These are phyloP conservation scores for Rosellinia necatrix DNA, from an alignment of 2,329 filamentous ascomycete species.

Conservation along the genomic window DNA sequence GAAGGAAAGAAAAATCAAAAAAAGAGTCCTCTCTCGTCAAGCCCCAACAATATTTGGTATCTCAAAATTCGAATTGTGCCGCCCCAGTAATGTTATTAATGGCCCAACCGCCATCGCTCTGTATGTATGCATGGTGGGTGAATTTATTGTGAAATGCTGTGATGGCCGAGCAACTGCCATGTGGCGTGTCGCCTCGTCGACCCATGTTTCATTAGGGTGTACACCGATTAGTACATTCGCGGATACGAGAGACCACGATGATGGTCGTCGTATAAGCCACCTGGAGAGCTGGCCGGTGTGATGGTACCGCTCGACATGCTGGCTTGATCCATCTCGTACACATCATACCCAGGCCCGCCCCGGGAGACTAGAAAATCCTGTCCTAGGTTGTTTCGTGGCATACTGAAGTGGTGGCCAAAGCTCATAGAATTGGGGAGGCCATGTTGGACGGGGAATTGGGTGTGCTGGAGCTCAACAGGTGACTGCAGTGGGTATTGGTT, in stretches of 20 bases:
- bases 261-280: slow-evolving; percentile 51
- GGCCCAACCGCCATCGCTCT: slow-evolving; percentile 6
- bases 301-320: slow-evolving; percentile 42
- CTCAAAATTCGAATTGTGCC: slow-evolving; percentile 27
- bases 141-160: slow-evolving; percentile 7
- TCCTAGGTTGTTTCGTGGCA: slow-evolving; percentile 27
- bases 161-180: background rate
- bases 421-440: slow-evolving; percentile 21
- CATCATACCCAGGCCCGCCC: slow-evolving; percentile 43
- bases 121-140: slow-evolving; percentile 8
- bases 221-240: slow-evolving; percentile 39
- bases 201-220: slow-evolving; percentile 3
- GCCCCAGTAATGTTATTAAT: slow-evolving; percentile 18
- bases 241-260: slow-evolving; percentile 43
- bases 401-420: slow-evolving; percentile 27
- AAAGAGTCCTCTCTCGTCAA: slow-evolving; percentile 11
- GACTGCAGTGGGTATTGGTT: slow-evolving; percentile 30
- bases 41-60: slow-evolving; percentile 29
- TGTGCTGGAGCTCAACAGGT: slow-evolving; percentile 32
- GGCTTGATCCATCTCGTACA: slow-evolving; percentile 53
- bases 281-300: slow-evolving; percentile 43
- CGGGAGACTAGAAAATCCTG: slow-evolving; percentile 39
- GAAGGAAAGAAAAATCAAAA: slow-evolving; percentile 22
- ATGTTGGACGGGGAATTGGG: slow-evolving; percentile 33
- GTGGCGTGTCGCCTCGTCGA: background rate